Evolutionary conservation across 352 stramenopile genomes (phyloP).

Genomic region (Aphanomyces stellatus): DNA sequence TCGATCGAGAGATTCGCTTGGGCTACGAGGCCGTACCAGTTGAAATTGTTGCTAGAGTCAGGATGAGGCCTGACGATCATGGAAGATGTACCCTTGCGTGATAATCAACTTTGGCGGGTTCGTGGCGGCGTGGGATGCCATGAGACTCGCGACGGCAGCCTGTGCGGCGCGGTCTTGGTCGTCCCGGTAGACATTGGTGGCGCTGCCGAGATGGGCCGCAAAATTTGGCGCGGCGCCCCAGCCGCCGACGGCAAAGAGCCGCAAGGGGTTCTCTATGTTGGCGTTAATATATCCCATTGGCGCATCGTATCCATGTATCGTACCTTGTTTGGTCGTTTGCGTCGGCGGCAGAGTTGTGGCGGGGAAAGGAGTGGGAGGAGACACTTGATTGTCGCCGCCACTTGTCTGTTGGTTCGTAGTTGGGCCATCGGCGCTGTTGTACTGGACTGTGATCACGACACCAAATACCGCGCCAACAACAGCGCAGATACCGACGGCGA

Average conservation of each 20-base stretch:
- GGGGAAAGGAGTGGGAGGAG: not conserved
- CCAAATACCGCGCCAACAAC: not conserved
- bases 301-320: too few relatives aligned
- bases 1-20: constrained; percentile 24
- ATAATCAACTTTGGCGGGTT: constrained; percentile 28
- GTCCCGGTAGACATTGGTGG: constrained; percentile 24
- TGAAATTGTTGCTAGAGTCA: constrained; percentile 12
- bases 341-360: too few relatives aligned
- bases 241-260: constrained; percentile 27
- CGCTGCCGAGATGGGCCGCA: constrained; percentile 22
- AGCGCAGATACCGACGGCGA: not conserved
- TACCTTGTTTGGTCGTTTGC: too few relatives aligned
- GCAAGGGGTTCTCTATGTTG: not conserved
- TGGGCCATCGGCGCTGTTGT: not conserved
- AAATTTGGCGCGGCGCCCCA: constrained; percentile 24
- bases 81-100: constrained; percentile 17
- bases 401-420: constrained; percentile 1
- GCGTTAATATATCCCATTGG: not conserved
- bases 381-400: not conserved
- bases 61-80: too few relatives aligned
- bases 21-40: constrained; percentile 23
- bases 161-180: constrained; percentile 24
- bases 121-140: constrained; percentile 23
- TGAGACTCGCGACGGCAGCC: constrained; percentile 24
- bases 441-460: not conserved